Evolutionary conservation across 139 green algal genomes (phyloP).

Genomic region (Closterium sp.): DNA sequence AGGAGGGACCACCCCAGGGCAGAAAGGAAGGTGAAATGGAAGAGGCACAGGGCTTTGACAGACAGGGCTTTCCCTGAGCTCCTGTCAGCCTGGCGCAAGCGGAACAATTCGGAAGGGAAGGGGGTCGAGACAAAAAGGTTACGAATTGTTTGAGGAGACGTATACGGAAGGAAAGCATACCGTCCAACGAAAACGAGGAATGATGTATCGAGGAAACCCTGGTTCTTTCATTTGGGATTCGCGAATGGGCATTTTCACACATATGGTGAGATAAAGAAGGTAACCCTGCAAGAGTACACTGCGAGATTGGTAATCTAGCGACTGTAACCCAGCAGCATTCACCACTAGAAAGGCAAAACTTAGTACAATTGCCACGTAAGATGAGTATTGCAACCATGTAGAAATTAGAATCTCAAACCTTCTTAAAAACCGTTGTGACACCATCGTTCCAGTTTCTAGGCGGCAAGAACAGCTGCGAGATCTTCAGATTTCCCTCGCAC

Average conservation of each 20-base stretch:
- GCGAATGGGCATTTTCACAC: background rate
- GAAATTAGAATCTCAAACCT: too few relatives aligned
- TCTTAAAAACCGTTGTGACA: too few relatives aligned
- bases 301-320: background rate
- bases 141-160: background rate
- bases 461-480: slow-evolving; percentile 28
- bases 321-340: background rate
- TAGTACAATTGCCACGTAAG: too few relatives aligned
- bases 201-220: background rate
- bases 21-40: background rate
- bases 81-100: background rate
- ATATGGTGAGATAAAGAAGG: background rate
- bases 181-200: background rate
- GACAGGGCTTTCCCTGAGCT: background rate
- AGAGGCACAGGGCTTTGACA: background rate
- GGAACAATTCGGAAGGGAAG: background rate
- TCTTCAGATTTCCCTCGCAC: slow-evolving; percentile 36
- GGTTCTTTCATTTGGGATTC: background rate
- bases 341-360: too few relatives aligned
- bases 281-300: too few relatives aligned
- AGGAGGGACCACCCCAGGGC: background rate
- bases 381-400: too few relatives aligned
- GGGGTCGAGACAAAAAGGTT: background rate
- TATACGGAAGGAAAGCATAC: background rate
- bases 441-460: background rate